Evolutionary conservation across 1,284 basidiomycete species (phyloP).

Genomic region (Puccinia horiana): DNA sequence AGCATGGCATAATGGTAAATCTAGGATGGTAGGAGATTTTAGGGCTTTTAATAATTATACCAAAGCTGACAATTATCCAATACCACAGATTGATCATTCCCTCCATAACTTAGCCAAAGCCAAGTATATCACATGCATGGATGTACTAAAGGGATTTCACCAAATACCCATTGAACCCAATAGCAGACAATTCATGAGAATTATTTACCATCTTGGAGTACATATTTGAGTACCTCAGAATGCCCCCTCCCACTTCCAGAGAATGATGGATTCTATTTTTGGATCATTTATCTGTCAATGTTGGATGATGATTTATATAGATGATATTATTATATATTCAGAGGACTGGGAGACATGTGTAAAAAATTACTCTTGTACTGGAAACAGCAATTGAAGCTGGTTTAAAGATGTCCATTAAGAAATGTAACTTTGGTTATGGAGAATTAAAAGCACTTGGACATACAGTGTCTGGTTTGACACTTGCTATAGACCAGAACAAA

Average conservation of each 20-base stretch:
- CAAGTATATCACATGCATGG: constrained; percentile 13
- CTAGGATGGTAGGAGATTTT: constrained; percentile 4
- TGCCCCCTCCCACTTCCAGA: constrained; percentile 37
- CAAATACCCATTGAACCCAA: not conserved
- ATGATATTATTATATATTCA: constrained; percentile 23
- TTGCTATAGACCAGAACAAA: constrained; percentile 8
- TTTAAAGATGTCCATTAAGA: constrained; percentile 6
- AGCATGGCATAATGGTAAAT: too few relatives aligned
- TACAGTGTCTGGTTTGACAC: not conserved
- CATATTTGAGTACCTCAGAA: not conserved
- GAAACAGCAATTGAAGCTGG: not conserved
- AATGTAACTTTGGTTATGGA: constrained; percentile 22
- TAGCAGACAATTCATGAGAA: not conserved
- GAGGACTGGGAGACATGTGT: not conserved
- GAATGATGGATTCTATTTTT: constrained; percentile 37
- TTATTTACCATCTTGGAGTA: constrained; percentile 25
- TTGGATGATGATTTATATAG: constrained; percentile 24
- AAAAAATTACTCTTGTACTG: not conserved
- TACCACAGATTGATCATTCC: not conserved
- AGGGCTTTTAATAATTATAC: constrained; percentile 15
- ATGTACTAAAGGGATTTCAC: constrained; percentile 26
- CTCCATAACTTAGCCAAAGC: not conserved
- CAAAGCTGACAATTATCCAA: constrained; percentile 5
- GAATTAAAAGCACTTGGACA: not conserved
- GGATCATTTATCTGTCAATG: not conserved